These are phyloP conservation scores for Akanthomyces muscarius DNA, from an alignment of 2,329 filamentous ascomycete species.

Conservation along the genomic window DNA sequence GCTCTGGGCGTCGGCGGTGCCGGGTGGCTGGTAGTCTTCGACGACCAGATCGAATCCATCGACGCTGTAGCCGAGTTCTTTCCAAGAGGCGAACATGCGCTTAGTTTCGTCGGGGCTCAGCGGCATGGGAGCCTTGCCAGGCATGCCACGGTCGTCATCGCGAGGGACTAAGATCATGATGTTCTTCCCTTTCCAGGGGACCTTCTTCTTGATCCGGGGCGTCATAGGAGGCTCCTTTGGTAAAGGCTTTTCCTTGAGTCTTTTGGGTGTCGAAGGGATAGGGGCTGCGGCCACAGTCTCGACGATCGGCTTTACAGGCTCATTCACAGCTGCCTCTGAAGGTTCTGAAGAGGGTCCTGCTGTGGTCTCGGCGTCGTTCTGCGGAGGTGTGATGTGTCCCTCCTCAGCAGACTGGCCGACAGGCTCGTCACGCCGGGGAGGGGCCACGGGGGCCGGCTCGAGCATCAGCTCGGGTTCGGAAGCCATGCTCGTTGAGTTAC, in stretches of 20 bases:
- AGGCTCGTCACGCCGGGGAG: conserved; percentile 11
- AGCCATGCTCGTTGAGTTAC: conserved; percentile 32
- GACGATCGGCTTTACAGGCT: conserved; percentile 21
- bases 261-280: conserved; percentile 34
- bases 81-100: conserved; percentile 61
- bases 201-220: conserved; percentile 64
- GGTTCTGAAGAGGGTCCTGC: conserved; percentile 25
- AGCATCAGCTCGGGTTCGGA: conserved; percentile 26
- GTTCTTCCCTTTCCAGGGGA: conserved; percentile 71
- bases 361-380: conserved; percentile 9
- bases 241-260: conserved; percentile 32
- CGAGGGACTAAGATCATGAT: conserved; percentile 67
- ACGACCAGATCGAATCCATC: conserved; percentile 63
- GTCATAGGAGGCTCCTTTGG: conserved; percentile 41
- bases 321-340: background rate
- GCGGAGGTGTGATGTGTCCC: background rate
- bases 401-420: conserved; percentile 5
- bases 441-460: conserved; percentile 22
- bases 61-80: conserved; percentile 65
- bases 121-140: conserved; percentile 50
- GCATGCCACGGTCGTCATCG: conserved; percentile 61
- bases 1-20: conserved; percentile 55
- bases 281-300: conserved; percentile 24
- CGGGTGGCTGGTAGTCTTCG: conserved; percentile 36
- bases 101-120: conserved; percentile 53